phyloP scores from a whole-genome alignment of 176 grass and related monocot genomes.

The Olyra latifolia region DNA sequence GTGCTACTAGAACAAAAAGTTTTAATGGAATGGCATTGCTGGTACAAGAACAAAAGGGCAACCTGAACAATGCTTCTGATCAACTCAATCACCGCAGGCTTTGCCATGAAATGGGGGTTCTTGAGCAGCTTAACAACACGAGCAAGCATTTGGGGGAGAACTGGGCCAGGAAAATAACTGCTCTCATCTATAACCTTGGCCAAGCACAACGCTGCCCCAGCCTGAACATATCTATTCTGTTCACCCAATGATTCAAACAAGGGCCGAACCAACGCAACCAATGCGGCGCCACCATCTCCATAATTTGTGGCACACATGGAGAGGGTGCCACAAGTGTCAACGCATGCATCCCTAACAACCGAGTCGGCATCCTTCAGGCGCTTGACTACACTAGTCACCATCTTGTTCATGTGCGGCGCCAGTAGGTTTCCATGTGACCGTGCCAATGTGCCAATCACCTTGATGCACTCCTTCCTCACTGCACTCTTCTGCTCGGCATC shows the following conservation, averaged over 20 bases:
- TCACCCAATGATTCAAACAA: constrained; percentile 89
- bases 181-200: constrained; percentile 87
- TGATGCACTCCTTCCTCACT: constrained; percentile 78
- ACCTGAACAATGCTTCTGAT: constrained; percentile 99
- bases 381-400: constrained; percentile 65
- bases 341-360: constrained; percentile 81
- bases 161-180: constrained; percentile 59
- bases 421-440: constrained; percentile 55
- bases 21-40: neutral
- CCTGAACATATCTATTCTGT: constrained; percentile 83
- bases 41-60: neutral
- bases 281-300: constrained; percentile 43
- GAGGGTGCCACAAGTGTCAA: constrained; percentile 84
- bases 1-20: neutral
- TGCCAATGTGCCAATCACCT: constrained; percentile 67
- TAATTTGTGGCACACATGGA: constrained; percentile 48
- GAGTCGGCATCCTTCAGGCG: constrained; percentile 87
- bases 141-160: constrained; percentile 77
- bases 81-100: constrained; percentile 83
- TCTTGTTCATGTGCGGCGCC: constrained; percentile 64
- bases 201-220: constrained; percentile 79
- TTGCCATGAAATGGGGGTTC: constrained; percentile 98
- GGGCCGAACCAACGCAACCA: constrained; percentile 70
- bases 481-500: constrained; percentile 82
- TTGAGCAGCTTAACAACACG: constrained; percentile 91